Conservation (phyloP, 345 rosid species). For the Populus euphratica region DNA sequence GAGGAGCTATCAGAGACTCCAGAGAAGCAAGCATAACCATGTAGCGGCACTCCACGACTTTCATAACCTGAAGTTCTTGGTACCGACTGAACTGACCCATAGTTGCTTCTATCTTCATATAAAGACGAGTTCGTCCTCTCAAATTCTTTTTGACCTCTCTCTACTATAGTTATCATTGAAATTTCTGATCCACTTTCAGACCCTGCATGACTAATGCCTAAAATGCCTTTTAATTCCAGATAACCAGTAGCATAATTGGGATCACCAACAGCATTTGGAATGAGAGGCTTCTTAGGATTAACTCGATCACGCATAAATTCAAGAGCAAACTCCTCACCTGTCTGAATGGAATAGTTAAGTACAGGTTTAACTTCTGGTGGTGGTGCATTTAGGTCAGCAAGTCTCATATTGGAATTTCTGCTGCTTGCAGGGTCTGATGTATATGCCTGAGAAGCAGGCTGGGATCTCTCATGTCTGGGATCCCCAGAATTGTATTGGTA, state of each 20-base stretch:
- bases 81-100: constrained; percentile 46
- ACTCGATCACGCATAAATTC: constrained; percentile 85
- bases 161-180: constrained; percentile 41
- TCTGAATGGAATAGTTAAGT: constrained; percentile 71
- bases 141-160: constrained; percentile 42
- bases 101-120: constrained; percentile 41
- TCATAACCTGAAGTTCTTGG: constrained; percentile 44
- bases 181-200: constrained; percentile 65
- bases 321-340: constrained; percentile 90
- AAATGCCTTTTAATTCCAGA: constrained; percentile 62
- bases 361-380: constrained; percentile 65
- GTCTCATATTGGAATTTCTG: constrained; percentile 34
- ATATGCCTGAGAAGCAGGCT: constrained; percentile 40
- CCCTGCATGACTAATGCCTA: constrained; percentile 55
- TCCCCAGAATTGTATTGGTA: constrained; percentile 41
- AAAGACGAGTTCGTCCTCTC: constrained; percentile 45
- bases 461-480: constrained; percentile 43
- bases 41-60: constrained; percentile 27
- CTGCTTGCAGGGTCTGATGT: constrained; percentile 39
- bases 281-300: constrained; percentile 43
- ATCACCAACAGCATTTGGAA: constrained; percentile 38
- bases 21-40: constrained; percentile 37
- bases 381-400: constrained; percentile 36
- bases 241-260: constrained; percentile 46
- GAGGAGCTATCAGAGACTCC: constrained; percentile 44